phyloP scores from a whole-genome alignment of 257 asterid genomes.

The Gynochthodes officinalis region DNA sequence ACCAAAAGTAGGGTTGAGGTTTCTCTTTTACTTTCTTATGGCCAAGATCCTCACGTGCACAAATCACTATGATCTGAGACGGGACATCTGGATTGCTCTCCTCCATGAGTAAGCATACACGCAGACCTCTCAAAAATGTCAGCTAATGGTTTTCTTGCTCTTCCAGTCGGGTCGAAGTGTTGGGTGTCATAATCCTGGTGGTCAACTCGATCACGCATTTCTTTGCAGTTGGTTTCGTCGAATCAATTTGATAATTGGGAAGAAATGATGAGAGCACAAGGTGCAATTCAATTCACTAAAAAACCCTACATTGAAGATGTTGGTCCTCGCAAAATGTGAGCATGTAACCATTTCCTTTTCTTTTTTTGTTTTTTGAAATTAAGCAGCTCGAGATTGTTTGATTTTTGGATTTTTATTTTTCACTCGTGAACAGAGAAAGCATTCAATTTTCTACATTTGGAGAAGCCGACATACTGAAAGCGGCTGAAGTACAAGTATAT shows the following conservation, averaged over 20 bases:
- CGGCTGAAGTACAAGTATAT: conserved; percentile 67
- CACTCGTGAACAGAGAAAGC: conserved; percentile 66
- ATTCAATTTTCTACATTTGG: conserved; percentile 64
- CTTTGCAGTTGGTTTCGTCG: not conserved
- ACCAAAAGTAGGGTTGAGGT: too few species aligned
- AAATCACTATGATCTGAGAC: too few species aligned
- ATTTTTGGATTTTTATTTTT: not conserved
- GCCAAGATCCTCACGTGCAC: too few species aligned
- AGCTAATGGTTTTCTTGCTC: too few species aligned
- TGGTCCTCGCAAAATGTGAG: conserved; percentile 84
- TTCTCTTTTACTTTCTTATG: too few species aligned
- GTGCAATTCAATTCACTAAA: conserved; percentile 55
- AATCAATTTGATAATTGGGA: not conserved
- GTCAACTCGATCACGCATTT: not conserved
- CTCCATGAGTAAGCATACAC: too few species aligned
- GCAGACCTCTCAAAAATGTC: too few species aligned
- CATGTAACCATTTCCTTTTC: too few species aligned
- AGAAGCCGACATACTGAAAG: conserved; percentile 56
- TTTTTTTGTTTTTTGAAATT: too few species aligned
- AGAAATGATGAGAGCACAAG: conserved; percentile 38
- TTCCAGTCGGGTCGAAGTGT: too few species aligned
- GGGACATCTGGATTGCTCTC: too few species aligned
- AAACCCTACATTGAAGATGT: conserved; percentile 74
- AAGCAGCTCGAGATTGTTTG: not conserved
- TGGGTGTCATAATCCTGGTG: too few species aligned